A percentile compares a stretch with the other conserved stretches of the same genome.
Conservation (phyloP, 192 early-diverging fungal genomes). For the Coemansia umbellata region DNA sequence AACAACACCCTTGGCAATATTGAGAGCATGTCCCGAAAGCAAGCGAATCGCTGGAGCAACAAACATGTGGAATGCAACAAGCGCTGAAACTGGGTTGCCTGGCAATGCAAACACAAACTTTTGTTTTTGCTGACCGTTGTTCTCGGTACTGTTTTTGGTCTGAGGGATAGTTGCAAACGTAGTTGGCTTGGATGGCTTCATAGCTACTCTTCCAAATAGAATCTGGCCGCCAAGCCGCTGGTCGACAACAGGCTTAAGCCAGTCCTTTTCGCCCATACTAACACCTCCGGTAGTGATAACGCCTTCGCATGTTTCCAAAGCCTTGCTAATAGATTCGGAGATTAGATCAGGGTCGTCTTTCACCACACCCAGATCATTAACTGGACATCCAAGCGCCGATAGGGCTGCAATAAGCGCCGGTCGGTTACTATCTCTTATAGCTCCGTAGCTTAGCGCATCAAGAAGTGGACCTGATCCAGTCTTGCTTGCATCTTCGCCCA, state of each 20-base stretch:
- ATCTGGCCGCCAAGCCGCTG: slow-evolving; percentile 71
- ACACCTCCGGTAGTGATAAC: slow-evolving; percentile 92
- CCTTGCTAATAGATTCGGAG: slow-evolving; percentile 40
- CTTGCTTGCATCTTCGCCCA: not conserved
- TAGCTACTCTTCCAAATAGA: slow-evolving; percentile 83
- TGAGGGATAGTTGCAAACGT: slow-evolving; percentile 79
- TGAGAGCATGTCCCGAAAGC: slow-evolving; percentile 59
- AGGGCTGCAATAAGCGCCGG: slow-evolving; percentile 70
- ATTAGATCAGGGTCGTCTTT: slow-evolving; percentile 63
- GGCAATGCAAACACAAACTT: slow-evolving; percentile 85
- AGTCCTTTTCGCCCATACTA: slow-evolving; percentile 96
- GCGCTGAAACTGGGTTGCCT: slow-evolving; percentile 91
- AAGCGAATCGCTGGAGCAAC: slow-evolving; percentile 79
- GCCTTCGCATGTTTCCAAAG: slow-evolving; percentile 63
- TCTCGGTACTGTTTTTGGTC: not conserved
- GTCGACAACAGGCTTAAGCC: slow-evolving; percentile 83
- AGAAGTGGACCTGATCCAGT: not conserved
- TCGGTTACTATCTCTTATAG: slow-evolving; percentile 84
- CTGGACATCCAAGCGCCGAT: slow-evolving; percentile 57
- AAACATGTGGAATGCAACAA: slow-evolving; percentile 88
- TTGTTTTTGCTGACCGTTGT: not conserved
- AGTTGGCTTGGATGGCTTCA: slow-evolving; percentile 96
- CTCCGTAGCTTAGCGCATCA: slow-evolving; percentile 40
- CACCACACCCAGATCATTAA: slow-evolving; percentile 71
- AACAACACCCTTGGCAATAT: not conserved